Percentiles rank a stretch among this genome's conserved stretches.
Evolutionary conservation across 306 rosid species (phyloP).

Genomic region (Luffa acutangula): DNA sequence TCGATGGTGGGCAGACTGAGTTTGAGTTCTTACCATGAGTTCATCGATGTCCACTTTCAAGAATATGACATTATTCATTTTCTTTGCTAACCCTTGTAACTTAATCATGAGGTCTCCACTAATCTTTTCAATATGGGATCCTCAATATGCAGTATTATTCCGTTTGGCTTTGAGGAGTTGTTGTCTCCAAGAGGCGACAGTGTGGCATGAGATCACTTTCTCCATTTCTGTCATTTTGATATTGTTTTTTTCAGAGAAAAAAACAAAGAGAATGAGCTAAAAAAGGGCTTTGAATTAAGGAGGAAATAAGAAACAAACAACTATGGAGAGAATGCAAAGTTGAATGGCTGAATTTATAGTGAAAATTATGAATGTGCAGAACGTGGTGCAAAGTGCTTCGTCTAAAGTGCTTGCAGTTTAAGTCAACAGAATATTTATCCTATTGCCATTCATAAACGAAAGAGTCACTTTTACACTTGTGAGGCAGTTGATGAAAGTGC

Average conservation of each 20-base stretch:
- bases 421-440: too few species aligned
- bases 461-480: too few species aligned
- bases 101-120: too few species aligned
- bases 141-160: too few species aligned
- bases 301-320: too few species aligned
- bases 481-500: too few species aligned
- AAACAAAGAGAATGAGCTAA: neutral
- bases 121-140: neutral
- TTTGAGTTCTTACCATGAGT: conserved; percentile 29
- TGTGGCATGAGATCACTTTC: conserved; percentile 40
- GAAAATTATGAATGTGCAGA: neutral
- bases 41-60: conserved; percentile 86
- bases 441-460: too few species aligned
- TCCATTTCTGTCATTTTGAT: conserved; percentile 28
- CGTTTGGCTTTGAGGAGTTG: conserved; percentile 30
- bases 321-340: too few species aligned
- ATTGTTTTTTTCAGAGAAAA: neutral
- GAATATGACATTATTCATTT: conserved; percentile 27
- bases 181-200: conserved; percentile 31
- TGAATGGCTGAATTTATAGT: neutral
- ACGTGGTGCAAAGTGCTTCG: neutral
- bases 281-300: neutral
- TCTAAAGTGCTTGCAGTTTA: too few species aligned
- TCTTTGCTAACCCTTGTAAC: conserved; percentile 47
- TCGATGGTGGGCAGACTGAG: too few species aligned